Evolutionary conservation across 1,284 basidiomycete genomes (phyloP).

Genomic region (Tremellales sp.): DNA sequence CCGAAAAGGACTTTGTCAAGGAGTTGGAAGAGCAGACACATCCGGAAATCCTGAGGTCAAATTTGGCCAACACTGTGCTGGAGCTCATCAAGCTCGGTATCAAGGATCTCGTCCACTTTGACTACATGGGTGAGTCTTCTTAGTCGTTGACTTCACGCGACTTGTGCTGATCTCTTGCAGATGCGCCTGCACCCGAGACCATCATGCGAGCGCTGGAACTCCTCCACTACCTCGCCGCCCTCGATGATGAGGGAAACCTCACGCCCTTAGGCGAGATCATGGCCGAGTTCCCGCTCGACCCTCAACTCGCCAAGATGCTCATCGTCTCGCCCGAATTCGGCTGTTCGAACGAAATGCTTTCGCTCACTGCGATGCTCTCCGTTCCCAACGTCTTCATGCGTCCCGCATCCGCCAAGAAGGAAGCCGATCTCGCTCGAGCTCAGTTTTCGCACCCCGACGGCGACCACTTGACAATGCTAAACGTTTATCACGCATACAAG

Average conservation of each 20-base stretch:
- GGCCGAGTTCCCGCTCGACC: constrained; percentile 98
- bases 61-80: constrained; percentile 88
- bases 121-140: constrained; percentile 68
- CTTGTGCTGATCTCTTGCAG: constrained; percentile 39
- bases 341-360: constrained; percentile 93
- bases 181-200: constrained; percentile 94
- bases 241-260: constrained; percentile 91
- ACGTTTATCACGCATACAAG: constrained; percentile 92
- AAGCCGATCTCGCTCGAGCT: constrained; percentile 89
- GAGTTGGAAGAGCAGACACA: constrained; percentile 95
- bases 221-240: constrained; percentile 84
- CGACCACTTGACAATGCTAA: constrained; percentile 91
- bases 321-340: constrained; percentile 91
- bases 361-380: constrained; percentile 92
- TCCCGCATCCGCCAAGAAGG: constrained; percentile 78
- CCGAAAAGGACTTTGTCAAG: constrained; percentile 93
- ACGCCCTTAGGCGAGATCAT: constrained; percentile 85
- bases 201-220: constrained; percentile 96
- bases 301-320: constrained; percentile 93
- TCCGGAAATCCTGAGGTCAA: constrained; percentile 89
- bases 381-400: constrained; percentile 93
- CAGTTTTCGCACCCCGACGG: constrained; percentile 87
- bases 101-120: constrained; percentile 87
- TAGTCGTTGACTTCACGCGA: neutral
- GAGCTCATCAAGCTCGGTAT: constrained; percentile 92